Base-by-base conservation (phyloP, 202 grass and related monocot genomes). In the Setaria viridis region DNA sequence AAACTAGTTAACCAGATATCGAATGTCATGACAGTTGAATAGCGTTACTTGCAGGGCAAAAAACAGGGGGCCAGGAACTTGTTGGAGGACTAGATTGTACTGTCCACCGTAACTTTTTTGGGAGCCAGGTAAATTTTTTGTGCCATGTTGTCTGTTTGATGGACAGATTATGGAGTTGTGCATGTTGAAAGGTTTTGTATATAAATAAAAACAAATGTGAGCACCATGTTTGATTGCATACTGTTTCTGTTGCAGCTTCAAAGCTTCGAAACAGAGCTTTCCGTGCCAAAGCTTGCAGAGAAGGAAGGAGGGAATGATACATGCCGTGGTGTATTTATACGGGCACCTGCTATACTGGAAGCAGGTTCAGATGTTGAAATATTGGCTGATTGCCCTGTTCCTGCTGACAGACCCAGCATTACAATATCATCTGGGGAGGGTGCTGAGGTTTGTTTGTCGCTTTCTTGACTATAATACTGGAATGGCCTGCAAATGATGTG, bases 71-170 rank as follows among this genome's bases (percentile, higher is more conserved):
- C 15, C 96, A 99, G 80, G 96, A 95, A 64, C 85, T 99, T 88
- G 66, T 99, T 83, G 96, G 96, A 19, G 96, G 96, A 39, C 83
- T 99, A 72, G 96, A 99, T 84, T 99, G 96, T 80, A 92, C 90
- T 81, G 96, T 99, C 59, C 91, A 99, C 85, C 84, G 93, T 39
- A 99, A 99, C 66, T 99, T 99, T 82, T 99, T 99, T 74, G 96
- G 96, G 19, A 92, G 96, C 30, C 96, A 99, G 96, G 96, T 99
- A 85, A 81, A 11, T 11, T 55, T 65, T 32, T 14, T 37, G 43
- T 14, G 21, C 0, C 54, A 14, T 39, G 10, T 70, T 17, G 11
- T 70, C n/a, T 75, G 20, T 47, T 67, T 55, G 68, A 19, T 81
- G 62, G 20, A 33, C 12, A 20, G 15, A 20, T 17, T 80, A 66